Evolutionary conservation across 768 basidiomycete species (phyloP).

Genomic region (Auricularia auricula-judae): DNA sequence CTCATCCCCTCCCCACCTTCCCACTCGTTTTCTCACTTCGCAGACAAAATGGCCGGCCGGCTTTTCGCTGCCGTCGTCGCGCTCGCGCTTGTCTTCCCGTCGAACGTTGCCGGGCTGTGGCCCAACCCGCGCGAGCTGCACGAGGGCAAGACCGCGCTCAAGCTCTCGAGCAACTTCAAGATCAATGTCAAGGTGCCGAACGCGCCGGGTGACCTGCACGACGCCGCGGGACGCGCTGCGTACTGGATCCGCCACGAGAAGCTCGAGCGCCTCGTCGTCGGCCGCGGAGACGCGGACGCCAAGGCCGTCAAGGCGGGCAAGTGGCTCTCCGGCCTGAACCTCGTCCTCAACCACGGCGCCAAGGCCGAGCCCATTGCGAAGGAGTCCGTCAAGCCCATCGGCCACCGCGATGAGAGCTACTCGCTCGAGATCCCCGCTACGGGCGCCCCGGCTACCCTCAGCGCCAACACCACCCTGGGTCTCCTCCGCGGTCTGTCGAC

Average conservation of each 20-base stretch:
- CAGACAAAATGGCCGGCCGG: not conserved
- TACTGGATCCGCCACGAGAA: conserved; percentile 37
- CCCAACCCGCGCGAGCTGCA: conserved; percentile 27
- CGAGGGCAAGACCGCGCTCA: conserved; percentile 29
- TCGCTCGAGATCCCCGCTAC: conserved; percentile 41
- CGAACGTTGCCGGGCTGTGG: conserved; percentile 15
- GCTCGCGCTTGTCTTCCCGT: not conserved
- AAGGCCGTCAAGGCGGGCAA: conserved; percentile 27
- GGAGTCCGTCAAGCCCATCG: conserved; percentile 40
- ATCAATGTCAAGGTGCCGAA: conserved; percentile 35
- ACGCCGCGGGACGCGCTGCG: conserved; percentile 43
- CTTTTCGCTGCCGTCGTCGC: conserved; percentile 1
- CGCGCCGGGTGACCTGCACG: conserved; percentile 44
- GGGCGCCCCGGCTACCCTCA: conserved; percentile 42
- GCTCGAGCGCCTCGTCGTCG: conserved; percentile 46
- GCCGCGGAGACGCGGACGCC: conserved; percentile 42
- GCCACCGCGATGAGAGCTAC: conserved; percentile 49
- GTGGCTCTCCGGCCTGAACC: conserved; percentile 30
- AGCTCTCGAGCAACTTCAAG: conserved; percentile 39
- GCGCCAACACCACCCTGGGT: conserved; percentile 55
- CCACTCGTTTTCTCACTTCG: not conserved
- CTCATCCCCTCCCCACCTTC: not conserved
- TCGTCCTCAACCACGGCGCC: conserved; percentile 27
- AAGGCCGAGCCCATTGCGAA: conserved; percentile 32
- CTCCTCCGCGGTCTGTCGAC: conserved; percentile 66